Percentiles rank a stretch among this genome's conserved stretches.
Conservation (phyloP, 2,329 filamentous ascomycete species). For the Stachybotrys chartarum region DNA sequence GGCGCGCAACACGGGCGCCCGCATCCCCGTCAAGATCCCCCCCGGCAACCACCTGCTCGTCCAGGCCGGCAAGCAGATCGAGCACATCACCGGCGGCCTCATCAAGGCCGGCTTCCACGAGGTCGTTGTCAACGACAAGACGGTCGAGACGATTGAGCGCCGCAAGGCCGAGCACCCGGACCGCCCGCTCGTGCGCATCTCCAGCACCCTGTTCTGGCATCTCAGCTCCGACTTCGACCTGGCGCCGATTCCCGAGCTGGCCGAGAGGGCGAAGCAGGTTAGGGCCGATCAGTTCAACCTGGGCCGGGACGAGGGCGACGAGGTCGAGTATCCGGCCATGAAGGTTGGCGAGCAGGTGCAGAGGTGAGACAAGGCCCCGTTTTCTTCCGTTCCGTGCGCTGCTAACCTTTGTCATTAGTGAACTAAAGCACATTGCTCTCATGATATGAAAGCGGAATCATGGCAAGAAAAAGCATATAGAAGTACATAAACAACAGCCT, state of each 20-base stretch:
- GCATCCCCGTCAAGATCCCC: conserved; percentile 52
- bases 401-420: conserved; percentile 7
- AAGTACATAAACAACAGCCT: not conserved
- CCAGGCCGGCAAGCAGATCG: conserved; percentile 56
- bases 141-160: conserved; percentile 36
- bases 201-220: conserved; percentile 56
- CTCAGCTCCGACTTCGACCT: conserved; percentile 50
- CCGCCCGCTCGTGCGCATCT: conserved; percentile 48
- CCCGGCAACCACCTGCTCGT: conserved; percentile 51
- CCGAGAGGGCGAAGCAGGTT: conserved; percentile 34
- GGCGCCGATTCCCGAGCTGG: conserved; percentile 40
- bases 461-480: not conserved
- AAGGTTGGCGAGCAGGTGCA: conserved; percentile 55
- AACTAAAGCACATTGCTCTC: conserved; percentile 10
- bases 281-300: conserved; percentile 38
- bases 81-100: conserved; percentile 53
- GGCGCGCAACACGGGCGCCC: conserved; percentile 54
- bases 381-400: not conserved
- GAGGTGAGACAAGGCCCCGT: conserved; percentile 29
- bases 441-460: not conserved
- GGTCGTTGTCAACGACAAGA: conserved; percentile 50
- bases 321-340: conserved; percentile 40
- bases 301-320: conserved; percentile 47
- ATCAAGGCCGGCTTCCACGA: conserved; percentile 57
- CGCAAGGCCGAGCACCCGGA: conserved; percentile 35